A percentile compares a stretch with the other conserved stretches of the same genome.
phyloP scores from a whole-genome alignment of 805 yeast species.

The Kuraishia cidri region DNA sequence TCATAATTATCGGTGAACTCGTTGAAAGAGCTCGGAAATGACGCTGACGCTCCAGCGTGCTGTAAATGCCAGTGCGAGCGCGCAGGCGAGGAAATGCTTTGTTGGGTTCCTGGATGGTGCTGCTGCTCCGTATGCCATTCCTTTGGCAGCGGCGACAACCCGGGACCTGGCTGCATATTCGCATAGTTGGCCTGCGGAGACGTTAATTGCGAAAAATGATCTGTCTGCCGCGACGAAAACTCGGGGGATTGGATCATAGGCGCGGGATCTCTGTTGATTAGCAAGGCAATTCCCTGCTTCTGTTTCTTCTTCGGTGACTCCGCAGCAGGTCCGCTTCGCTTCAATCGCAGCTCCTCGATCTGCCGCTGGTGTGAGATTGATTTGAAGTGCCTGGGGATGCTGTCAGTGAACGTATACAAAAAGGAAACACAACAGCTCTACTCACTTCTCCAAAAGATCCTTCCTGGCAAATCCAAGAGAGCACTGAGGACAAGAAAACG shows the following conservation, averaged over 20 bases:
- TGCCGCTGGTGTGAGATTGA: not conserved
- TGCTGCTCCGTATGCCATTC: slow-evolving; percentile 7
- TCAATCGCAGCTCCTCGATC: slow-evolving; percentile 1
- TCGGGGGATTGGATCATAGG: not conserved
- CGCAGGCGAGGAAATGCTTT: not conserved
- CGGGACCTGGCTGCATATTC: slow-evolving; percentile 10
- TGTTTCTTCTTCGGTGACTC: no score
- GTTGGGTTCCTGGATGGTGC: slow-evolving; percentile 6
- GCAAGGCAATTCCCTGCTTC: no score
- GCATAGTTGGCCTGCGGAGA: not conserved
- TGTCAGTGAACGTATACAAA: slow-evolving; percentile 1
- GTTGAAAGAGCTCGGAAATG: not conserved
- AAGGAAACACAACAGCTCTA: slow-evolving; percentile 13
- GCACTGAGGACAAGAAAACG: slow-evolving; percentile 18
- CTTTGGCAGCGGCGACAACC: not conserved
- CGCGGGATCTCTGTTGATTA: slow-evolving; percentile 9
- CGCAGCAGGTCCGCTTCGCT: slow-evolving; percentile 8
- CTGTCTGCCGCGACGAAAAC: not conserved
- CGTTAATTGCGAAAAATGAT: not conserved
- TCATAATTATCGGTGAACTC: slow-evolving; percentile 1
- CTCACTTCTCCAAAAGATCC: slow-evolving; percentile 22
- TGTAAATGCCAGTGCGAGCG: not conserved
- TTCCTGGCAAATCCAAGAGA: slow-evolving; percentile 17
- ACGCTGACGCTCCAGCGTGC: not conserved
- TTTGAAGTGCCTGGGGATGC: slow-evolving; percentile 1